A percentile compares a stretch with the other conserved stretches of the same genome.
These are phyloP conservation scores for Trichoderma atrobrunneum DNA, from an alignment of 2,329 filamentous ascomycete genomes.

Conservation along the genomic window DNA sequence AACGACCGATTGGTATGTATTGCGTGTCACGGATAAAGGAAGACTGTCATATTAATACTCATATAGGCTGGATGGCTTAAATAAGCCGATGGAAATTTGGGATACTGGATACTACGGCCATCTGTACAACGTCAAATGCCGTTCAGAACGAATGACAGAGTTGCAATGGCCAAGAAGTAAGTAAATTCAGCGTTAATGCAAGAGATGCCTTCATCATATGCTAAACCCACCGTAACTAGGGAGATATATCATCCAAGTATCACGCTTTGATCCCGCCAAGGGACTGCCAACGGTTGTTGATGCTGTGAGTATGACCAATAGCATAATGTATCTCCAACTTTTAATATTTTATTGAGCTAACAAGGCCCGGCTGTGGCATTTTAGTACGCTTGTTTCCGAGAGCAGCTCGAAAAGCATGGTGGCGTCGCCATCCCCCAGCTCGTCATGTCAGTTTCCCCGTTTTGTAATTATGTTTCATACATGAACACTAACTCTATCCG, in stretches of 20 bases:
- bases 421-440: slow-evolving; percentile 60
- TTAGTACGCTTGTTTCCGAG: slow-evolving; percentile 66
- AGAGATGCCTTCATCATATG: neutral
- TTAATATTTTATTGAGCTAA: neutral
- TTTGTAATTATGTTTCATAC: neutral
- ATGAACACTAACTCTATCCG: neutral
- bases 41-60: neutral
- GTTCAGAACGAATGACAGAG: slow-evolving; percentile 56
- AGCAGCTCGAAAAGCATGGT: slow-evolving; percentile 53
- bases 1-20: slow-evolving; percentile 65
- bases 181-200: slow-evolving; percentile 13
- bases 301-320: slow-evolving; percentile 33
- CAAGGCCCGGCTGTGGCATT: neutral
- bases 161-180: slow-evolving; percentile 54
- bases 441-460: slow-evolving; percentile 50
- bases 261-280: slow-evolving; percentile 80
- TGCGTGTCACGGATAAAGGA: accelerated
- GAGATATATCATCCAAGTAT: slow-evolving; percentile 76
- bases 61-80: slow-evolving; percentile 66
- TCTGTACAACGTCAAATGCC: slow-evolving; percentile 64
- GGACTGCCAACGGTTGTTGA: slow-evolving; percentile 76
- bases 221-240: slow-evolving; percentile 33
- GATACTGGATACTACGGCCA: slow-evolving; percentile 71
- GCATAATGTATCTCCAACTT: neutral
- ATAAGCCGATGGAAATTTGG: slow-evolving; percentile 70